Percentiles rank a stretch among this genome's conserved stretches.
Conservation (phyloP, 2,329 filamentous ascomycete species). For the Coleophoma cylindrospora region DNA sequence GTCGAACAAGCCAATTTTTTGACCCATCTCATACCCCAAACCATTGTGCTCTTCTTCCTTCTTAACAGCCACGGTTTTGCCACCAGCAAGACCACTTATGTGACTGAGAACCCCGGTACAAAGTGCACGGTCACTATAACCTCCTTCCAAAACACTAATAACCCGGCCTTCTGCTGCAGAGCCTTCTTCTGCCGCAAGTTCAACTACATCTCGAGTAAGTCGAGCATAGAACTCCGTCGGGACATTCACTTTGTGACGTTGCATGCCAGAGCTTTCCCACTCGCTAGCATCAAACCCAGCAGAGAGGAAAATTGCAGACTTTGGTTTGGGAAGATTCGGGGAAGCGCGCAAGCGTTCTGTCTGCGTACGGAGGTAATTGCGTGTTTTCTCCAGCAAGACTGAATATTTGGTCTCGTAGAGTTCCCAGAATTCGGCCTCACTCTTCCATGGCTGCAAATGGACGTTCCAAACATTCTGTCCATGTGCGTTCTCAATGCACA, state of each 20-base stretch:
- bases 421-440: slow-evolving; percentile 78
- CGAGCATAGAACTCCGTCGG: slow-evolving; percentile 95
- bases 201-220: slow-evolving; percentile 80
- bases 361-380: slow-evolving; percentile 69
- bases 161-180: slow-evolving; percentile 76
- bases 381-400: slow-evolving; percentile 74
- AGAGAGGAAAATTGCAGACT: slow-evolving; percentile 88
- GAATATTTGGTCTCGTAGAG: slow-evolving; percentile 78
- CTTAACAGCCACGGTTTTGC: slow-evolving; percentile 34
- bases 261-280: slow-evolving; percentile 89
- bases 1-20: slow-evolving; percentile 39
- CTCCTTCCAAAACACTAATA: slow-evolving; percentile 91
- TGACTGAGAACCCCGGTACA: slow-evolving; percentile 88
- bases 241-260: slow-evolving; percentile 91
- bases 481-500: slow-evolving; percentile 92
- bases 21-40: slow-evolving; percentile 54
- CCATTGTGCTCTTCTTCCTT: slow-evolving; percentile 35
- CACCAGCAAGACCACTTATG: slow-evolving; percentile 71
- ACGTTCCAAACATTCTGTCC: slow-evolving; percentile 96
- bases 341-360: slow-evolving; percentile 57
- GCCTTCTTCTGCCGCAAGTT: slow-evolving; percentile 73
- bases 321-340: slow-evolving; percentile 57
- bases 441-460: slow-evolving; percentile 84
- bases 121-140: slow-evolving; percentile 89
- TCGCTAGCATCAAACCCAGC: slow-evolving; percentile 97